Conservation (phyloP, 495 filamentous ascomycete genomes). For the Apiosordaria backusii region DNA sequence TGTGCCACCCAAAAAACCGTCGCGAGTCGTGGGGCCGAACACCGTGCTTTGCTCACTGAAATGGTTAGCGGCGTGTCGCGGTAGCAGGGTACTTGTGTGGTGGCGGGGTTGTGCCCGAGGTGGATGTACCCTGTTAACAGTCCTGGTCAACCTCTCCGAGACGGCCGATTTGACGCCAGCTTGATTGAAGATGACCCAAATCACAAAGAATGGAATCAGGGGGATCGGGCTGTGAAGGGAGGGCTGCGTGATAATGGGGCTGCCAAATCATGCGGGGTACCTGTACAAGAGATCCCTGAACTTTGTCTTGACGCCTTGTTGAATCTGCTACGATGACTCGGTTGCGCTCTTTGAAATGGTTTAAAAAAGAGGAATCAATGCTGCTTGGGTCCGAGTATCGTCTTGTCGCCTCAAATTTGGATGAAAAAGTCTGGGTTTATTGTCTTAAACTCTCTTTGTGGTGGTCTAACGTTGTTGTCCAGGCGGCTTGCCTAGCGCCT, state of each 20-base stretch:
- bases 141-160: not conserved
- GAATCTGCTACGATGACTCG: not conserved
- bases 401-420: not conserved
- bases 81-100: conserved; percentile 20
- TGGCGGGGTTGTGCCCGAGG: not conserved
- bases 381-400: not conserved
- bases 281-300: not conserved
- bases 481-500: not conserved
- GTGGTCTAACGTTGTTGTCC: not conserved
- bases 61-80: conserved; percentile 29
- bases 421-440: not conserved
- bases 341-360: not conserved
- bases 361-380: not conserved
- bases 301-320: not conserved
- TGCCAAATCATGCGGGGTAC: not conserved
- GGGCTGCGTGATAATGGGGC: not conserved
- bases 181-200: not conserved
- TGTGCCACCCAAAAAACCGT: conserved; percentile 16
- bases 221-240: not conserved
- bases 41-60: conserved; percentile 14
- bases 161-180: not conserved
- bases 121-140: conserved; percentile 21
- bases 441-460: not conserved
- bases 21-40: conserved; percentile 18
- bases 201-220: not conserved